Evolutionary conservation across 73 alveolate genomes (phyloP).

Genomic region (Blepharisma japonicum): DNA sequence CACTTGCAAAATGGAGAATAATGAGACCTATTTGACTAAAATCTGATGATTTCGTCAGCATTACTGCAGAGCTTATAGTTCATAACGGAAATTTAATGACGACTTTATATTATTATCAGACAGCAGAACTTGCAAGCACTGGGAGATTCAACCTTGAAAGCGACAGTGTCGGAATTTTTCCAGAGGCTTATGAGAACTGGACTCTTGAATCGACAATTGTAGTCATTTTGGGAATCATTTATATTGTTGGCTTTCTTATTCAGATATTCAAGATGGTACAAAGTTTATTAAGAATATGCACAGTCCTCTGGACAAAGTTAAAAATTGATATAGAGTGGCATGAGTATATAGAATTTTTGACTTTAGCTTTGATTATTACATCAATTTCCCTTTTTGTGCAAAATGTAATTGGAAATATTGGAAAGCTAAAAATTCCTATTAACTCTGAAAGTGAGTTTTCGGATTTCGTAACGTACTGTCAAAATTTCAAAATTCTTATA

Average conservation of each 20-base stretch:
- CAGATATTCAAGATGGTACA: slow-evolving; percentile 13
- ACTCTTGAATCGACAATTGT: not conserved
- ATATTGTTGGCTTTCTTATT: slow-evolving; percentile 17
- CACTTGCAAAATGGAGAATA: slow-evolving; percentile 1
- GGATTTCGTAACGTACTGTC: slow-evolving; percentile 23
- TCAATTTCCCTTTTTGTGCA: slow-evolving; percentile 24
- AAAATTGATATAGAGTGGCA: slow-evolving; percentile 25
- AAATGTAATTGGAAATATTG: slow-evolving; percentile 11
- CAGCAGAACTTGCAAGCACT: slow-evolving; percentile 30
- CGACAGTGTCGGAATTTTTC: slow-evolving; percentile 9
- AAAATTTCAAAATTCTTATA: slow-evolving; percentile 21
- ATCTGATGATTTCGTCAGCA: slow-evolving; percentile 21
- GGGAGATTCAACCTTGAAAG: slow-evolving; percentile 36
- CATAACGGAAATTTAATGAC: slow-evolving; percentile 43
- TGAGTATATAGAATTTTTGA: slow-evolving; percentile 35
- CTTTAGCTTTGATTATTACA: slow-evolving; percentile 33
- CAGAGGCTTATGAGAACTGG: not conserved
- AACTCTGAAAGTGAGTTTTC: slow-evolving; percentile 31
- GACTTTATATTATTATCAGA: slow-evolving; percentile 27
- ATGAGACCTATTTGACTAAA: slow-evolving; percentile 35
- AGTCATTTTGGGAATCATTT: slow-evolving; percentile 18
- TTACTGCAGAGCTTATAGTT: slow-evolving; percentile 46
- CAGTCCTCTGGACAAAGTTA: slow-evolving; percentile 24
- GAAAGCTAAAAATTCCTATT: slow-evolving; percentile 37
- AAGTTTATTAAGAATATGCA: slow-evolving; percentile 7